phyloP scores from a whole-genome alignment of 78 protist species.

The Chrysochromulina parva region DNA sequence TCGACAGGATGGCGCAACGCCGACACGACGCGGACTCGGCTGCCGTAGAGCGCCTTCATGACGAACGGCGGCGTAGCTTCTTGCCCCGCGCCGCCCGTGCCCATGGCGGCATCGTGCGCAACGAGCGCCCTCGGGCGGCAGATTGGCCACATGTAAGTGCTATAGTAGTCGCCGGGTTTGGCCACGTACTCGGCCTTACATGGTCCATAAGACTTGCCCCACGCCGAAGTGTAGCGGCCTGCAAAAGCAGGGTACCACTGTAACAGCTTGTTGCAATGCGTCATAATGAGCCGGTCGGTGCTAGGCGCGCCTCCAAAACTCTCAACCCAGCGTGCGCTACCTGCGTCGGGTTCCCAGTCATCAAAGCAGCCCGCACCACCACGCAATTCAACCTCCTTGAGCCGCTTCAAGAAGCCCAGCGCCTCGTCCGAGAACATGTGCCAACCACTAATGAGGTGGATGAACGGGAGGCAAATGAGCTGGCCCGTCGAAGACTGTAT shows the following conservation, averaged over 20 bases:
- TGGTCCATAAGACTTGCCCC: background rate
- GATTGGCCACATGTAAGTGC: background rate
- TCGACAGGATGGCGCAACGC: slow-evolving; percentile 1
- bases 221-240: background rate
- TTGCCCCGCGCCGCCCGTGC: slow-evolving; percentile 2
- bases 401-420: no score
- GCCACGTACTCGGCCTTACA: background rate
- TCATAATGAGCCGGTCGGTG: no score
- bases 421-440: no score
- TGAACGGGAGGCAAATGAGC: no score
- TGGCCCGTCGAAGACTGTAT: no score
- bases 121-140: background rate
- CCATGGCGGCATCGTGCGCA: slow-evolving; percentile 19
- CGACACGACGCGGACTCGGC: background rate
- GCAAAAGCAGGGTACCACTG: background rate
- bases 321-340: no score
- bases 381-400: no score
- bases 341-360: no score
- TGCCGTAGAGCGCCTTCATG: background rate
- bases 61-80: slow-evolving; percentile 24
- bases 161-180: background rate
- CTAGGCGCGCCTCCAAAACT: no score
- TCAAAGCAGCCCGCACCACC: no score
- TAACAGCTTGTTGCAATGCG: no score
- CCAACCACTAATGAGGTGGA: no score